Evolutionary conservation across 805 yeast genomes (phyloP), one percentile per base, ranked within the genome.

Genomic region (Ogataea saltuana): DNA sequence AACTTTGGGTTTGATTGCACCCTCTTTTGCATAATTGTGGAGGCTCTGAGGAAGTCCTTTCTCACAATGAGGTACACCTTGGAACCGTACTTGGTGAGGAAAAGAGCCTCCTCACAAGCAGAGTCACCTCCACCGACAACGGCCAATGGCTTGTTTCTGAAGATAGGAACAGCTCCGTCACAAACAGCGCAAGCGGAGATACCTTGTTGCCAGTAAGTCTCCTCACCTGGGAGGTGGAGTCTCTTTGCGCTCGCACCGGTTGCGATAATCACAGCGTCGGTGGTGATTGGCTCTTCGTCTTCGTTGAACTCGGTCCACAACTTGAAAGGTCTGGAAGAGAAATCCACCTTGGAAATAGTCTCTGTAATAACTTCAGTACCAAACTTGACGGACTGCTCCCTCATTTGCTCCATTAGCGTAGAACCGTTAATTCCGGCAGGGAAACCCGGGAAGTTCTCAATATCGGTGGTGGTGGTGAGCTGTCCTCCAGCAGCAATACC

Each of bases 401-500:
- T 84, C 99, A 93, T 93, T 63, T 79, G 77, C 54, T 90, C 97
- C 95, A 95, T 95, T 58, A 93, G 78, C 45, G 76, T 84, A 26
- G 88, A 65, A 49, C 99, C 99, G 41, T 81, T 78, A 59, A 93
- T 76, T 9, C 96, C 99, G 40, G 81, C 78, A 44, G 99, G 98
- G 80, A 93, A 93, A 44, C 99, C 99, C 30, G 99, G 99, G 78
- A 91, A 93, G 76, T 93, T 93, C 70, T 93, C 99, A 58, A 93
- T 85, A 56, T 93, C 99, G 13, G 99, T 93, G 53, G 99, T 93
- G 58, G 99, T 93, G 53, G 99, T 93, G 59, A 93, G 77, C 72
- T 93, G 99, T 49, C 99, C 99, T 59, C 99, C 99, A 20, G 99
- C 97, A 41, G 99, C 99, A 56, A 91, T 78, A 56, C 99, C 99